Conservation (phyloP, 2,329 filamentous ascomycete species). For the Scedosporium aurantiacum region DNA sequence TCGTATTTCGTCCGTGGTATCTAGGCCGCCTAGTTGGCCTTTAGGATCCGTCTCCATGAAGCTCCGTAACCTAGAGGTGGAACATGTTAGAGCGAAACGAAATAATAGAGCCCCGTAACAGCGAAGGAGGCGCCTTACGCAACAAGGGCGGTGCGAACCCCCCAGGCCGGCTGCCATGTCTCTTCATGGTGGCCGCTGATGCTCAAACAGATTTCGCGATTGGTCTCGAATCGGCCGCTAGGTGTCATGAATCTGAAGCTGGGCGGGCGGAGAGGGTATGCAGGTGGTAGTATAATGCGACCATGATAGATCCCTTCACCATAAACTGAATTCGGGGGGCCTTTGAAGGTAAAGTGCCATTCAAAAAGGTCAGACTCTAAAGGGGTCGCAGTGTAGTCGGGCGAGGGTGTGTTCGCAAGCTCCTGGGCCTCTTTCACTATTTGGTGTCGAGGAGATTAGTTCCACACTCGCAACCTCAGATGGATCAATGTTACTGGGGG, state of each 20-base stretch:
- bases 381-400: slow-evolving; percentile 76
- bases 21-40: slow-evolving; percentile 84
- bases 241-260: slow-evolving; percentile 94
- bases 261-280: slow-evolving; percentile 84
- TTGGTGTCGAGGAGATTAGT: background rate
- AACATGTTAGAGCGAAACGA: background rate
- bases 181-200: slow-evolving; percentile 96
- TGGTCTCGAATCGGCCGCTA: slow-evolving; percentile 85
- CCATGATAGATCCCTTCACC: slow-evolving; percentile 84
- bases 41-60: slow-evolving; percentile 89
- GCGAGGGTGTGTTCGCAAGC: slow-evolving; percentile 65
- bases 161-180: slow-evolving; percentile 98
- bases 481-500: background rate
- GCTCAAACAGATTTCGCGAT: slow-evolving; percentile 89
- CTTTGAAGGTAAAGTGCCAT: slow-evolving; percentile 97
- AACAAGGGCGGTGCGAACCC: slow-evolving; percentile 76
- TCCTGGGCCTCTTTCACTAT: slow-evolving; percentile 87
- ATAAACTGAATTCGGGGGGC: slow-evolving; percentile 73
- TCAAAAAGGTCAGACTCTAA: slow-evolving; percentile 88
- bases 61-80: slow-evolving; percentile 46
- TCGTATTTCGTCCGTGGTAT: slow-evolving; percentile 58
- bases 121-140: slow-evolving; percentile 26
- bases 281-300: slow-evolving; percentile 78
- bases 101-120: too few relatives aligned
- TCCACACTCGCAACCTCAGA: background rate